Percentiles rank a stretch among this genome's conserved stretches.
These are phyloP conservation scores for Aspergillus glaucus DNA, from an alignment of 2,329 filamentous ascomycete species.

Conservation along the genomic window DNA sequence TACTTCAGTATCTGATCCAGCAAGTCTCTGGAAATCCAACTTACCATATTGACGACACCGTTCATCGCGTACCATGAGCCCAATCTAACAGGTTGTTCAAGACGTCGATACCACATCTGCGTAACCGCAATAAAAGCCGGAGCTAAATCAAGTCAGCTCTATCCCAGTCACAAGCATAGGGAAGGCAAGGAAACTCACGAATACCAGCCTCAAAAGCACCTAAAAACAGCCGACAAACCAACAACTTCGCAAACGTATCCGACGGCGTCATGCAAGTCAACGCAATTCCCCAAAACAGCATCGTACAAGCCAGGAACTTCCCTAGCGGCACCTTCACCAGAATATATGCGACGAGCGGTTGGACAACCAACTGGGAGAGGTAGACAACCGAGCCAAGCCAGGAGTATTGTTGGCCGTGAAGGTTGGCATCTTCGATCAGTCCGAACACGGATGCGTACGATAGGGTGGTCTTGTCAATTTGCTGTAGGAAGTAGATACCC, in stretches of 20 bases:
- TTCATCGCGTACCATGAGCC: constrained; percentile 53
- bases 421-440: constrained; percentile 52
- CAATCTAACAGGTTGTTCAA: constrained; percentile 47
- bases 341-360: constrained; percentile 48
- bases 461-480: constrained; percentile 57
- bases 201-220: constrained; percentile 51
- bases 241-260: constrained; percentile 44
- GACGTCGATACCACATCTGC: constrained; percentile 50
- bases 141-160: constrained; percentile 21
- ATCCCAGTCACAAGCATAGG: background rate
- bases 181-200: constrained; percentile 15
- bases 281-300: constrained; percentile 48
- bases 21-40: background rate
- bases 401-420: constrained; percentile 51
- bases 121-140: constrained; percentile 49
- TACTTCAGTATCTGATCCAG: background rate
- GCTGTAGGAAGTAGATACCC: constrained; percentile 58
- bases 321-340: constrained; percentile 57
- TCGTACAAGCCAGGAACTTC: constrained; percentile 51
- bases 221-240: constrained; percentile 51
- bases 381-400: constrained; percentile 50
- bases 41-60: constrained; percentile 48
- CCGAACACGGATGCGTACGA: constrained; percentile 59
- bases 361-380: constrained; percentile 49
- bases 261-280: constrained; percentile 49